Percentiles rank a stretch among this genome's conserved stretches.
phyloP scores from a whole-genome alignment of 2,329 filamentous ascomycete genomes.

The Geosmithia putterillii region DNA sequence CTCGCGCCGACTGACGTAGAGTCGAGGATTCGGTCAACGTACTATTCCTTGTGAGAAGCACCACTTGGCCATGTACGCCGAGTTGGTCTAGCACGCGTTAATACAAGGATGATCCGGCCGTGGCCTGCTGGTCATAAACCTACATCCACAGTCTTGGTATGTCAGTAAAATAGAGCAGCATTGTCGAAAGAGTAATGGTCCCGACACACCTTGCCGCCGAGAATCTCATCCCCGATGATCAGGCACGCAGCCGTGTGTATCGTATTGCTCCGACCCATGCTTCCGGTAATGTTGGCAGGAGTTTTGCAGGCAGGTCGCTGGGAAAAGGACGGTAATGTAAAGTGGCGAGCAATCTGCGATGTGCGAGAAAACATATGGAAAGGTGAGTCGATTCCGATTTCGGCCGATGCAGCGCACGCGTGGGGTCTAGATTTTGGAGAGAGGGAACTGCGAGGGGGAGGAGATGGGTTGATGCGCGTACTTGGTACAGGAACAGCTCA shows the following conservation, averaged over 20 bases:
- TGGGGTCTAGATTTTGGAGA: background rate
- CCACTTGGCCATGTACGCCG: slow-evolving; percentile 51
- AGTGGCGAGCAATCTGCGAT: slow-evolving; percentile 60
- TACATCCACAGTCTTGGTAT: slow-evolving; percentile 24
- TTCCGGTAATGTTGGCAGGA: slow-evolving; percentile 27
- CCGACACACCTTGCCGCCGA: slow-evolving; percentile 76
- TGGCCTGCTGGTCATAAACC: slow-evolving; percentile 10
- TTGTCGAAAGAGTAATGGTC: background rate
- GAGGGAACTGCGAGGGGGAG: background rate
- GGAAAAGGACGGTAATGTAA: slow-evolving; percentile 27
- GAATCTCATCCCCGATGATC: slow-evolving; percentile 94
- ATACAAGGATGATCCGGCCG: background rate
- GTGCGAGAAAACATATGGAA: slow-evolving; percentile 62
- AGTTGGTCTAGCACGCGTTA: slow-evolving; percentile 40
- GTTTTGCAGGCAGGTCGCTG: slow-evolving; percentile 9
- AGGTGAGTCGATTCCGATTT: background rate
- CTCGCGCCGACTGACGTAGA: background rate
- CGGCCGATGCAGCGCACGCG: background rate
- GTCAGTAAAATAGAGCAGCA: background rate
- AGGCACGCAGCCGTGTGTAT: slow-evolving; percentile 87
- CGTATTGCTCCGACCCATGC: slow-evolving; percentile 39
- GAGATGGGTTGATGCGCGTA: background rate
- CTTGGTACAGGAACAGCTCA: too few relatives aligned
- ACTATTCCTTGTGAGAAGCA: slow-evolving; percentile 51
- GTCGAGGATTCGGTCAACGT: slow-evolving; percentile 9